Evolutionary conservation across 371 early-diverging fungal species (phyloP).

Genomic region (Lichtheimia hyalospora): DNA sequence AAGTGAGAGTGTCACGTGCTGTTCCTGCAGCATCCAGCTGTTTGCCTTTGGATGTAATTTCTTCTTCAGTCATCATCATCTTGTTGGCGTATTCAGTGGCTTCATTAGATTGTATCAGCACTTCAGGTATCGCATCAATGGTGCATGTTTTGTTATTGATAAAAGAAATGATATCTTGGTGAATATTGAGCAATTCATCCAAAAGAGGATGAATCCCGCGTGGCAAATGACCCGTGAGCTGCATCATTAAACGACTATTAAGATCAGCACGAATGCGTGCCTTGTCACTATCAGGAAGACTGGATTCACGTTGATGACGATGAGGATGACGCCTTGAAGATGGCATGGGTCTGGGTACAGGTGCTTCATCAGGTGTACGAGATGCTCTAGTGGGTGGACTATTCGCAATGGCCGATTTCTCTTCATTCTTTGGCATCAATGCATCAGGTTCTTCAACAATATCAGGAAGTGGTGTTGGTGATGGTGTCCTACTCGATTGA

Average conservation of each 20-base stretch:
- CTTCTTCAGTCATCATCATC: conserved; percentile 37
- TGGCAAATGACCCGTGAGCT: conserved; percentile 48
- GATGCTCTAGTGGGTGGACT: neutral
- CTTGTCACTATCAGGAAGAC: conserved; percentile 42
- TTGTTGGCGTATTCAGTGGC: conserved; percentile 39
- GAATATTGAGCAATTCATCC: conserved; percentile 39
- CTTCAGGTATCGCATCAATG: conserved; percentile 41
- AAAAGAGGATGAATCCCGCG: conserved; percentile 43
- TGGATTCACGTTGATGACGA: conserved; percentile 29
- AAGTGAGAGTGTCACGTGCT: conserved; percentile 24
- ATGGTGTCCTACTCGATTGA: no score
- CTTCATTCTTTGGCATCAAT: neutral
- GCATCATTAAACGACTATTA: conserved; percentile 40
- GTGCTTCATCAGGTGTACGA: conserved; percentile 14
- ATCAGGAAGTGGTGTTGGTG: conserved; percentile 17
- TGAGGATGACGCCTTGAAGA: conserved; percentile 16
- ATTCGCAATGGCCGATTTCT: neutral
- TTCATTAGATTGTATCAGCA: conserved; percentile 25
- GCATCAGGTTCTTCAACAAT: conserved; percentile 5
- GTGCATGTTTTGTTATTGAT: conserved; percentile 36
- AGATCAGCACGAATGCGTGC: conserved; percentile 41
- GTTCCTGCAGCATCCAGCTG: conserved; percentile 31
- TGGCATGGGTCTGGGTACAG: conserved; percentile 38
- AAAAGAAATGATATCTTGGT: conserved; percentile 38
- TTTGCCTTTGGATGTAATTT: conserved; percentile 20